Evolutionary conservation across 441 rosid species (phyloP).

Genomic region (Kokia cookei): DNA sequence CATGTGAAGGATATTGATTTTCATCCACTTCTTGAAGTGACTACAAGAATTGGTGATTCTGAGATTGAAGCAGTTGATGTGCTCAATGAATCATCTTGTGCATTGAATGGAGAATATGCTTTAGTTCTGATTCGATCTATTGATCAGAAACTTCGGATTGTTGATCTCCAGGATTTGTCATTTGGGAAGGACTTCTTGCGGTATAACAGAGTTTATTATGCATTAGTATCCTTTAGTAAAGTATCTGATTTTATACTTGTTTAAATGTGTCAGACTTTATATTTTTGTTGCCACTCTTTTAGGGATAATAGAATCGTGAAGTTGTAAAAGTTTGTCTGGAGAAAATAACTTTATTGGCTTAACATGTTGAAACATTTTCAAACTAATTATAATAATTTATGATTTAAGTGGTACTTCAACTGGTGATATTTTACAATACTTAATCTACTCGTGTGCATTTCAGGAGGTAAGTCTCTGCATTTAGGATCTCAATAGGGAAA

Average conservation of each 20-base stretch:
- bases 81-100: constrained; percentile 46
- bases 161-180: constrained; percentile 49
- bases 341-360: background rate
- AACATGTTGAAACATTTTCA: background rate
- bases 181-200: constrained; percentile 66
- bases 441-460: background rate
- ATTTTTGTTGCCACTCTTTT: background rate
- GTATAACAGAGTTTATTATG: constrained; percentile 31
- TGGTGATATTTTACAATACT: background rate
- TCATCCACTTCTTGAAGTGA: constrained; percentile 65
- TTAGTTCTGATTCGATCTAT: constrained; percentile 57
- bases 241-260: constrained; percentile 1
- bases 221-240: constrained; percentile 3
- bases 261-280: background rate
- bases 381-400: background rate
- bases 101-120: constrained; percentile 49
- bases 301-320: background rate
- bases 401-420: background rate
- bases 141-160: constrained; percentile 49
- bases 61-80: constrained; percentile 73
- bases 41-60: constrained; percentile 42
- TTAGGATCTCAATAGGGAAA: background rate
- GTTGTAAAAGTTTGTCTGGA: background rate
- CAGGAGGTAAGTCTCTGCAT: background rate
- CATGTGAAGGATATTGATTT: constrained; percentile 54